phyloP scores from a whole-genome alignment of 116 monocot genomes.

The Dioscorea cayenensis region DNA sequence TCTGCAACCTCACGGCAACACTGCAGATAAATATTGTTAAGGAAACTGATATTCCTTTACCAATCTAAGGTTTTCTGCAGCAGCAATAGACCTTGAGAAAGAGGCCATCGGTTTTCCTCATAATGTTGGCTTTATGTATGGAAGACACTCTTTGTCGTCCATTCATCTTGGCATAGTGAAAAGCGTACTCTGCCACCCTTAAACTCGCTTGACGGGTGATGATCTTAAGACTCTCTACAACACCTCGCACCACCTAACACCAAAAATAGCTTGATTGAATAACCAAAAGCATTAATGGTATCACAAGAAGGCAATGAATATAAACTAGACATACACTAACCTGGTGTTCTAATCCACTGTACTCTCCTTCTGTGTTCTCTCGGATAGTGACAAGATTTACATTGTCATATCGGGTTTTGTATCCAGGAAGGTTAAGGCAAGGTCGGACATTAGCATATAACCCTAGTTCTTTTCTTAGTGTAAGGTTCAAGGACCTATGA shows the following conservation, averaged over 20 bases:
- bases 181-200: slow-evolving; percentile 71
- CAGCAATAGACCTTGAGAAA: slow-evolving; percentile 44
- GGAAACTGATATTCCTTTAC: neutral
- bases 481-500: slow-evolving; percentile 53
- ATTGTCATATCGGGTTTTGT: slow-evolving; percentile 61
- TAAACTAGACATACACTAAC: slow-evolving; percentile 3
- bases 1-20: slow-evolving; percentile 76
- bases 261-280: neutral
- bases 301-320: neutral
- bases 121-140: slow-evolving; percentile 73
- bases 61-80: neutral
- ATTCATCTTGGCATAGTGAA: slow-evolving; percentile 53
- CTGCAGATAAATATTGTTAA: slow-evolving; percentile 18
- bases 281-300: neutral
- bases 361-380: slow-evolving; percentile 71
- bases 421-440: slow-evolving; percentile 55
- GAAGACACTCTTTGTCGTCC: slow-evolving; percentile 60
- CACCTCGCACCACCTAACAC: slow-evolving; percentile 61
- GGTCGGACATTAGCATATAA: slow-evolving; percentile 64
- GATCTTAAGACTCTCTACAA: slow-evolving; percentile 66
- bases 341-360: slow-evolving; percentile 75
- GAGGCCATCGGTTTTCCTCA: slow-evolving; percentile 67
- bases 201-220: slow-evolving; percentile 64
- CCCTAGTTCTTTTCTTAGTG: slow-evolving; percentile 59
- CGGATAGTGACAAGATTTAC: slow-evolving; percentile 63